A percentile compares a stretch with the other conserved stretches of the same genome.
Evolutionary conservation across 257 asterid species (phyloP).

Genomic region (Apocynum venetum): DNA sequence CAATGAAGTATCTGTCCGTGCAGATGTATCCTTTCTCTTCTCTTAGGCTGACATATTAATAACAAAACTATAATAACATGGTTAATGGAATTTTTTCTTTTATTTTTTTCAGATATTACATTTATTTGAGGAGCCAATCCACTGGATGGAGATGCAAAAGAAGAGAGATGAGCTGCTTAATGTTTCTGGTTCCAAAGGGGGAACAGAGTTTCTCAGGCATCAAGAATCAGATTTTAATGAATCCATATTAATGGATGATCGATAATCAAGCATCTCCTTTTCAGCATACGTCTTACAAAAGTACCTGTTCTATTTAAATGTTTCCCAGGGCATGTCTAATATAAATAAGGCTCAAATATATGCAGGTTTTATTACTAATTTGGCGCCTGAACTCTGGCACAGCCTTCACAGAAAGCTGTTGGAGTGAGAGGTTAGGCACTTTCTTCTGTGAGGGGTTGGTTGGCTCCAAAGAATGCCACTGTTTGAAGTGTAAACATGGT

Average conservation of each 20-base stretch:
- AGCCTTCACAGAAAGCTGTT: too few species aligned
- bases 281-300: not conserved
- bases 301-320: not conserved
- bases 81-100: slow-evolving; percentile 1
- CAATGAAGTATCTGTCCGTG: not conserved
- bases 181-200: slow-evolving; percentile 26
- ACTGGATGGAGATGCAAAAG: slow-evolving; percentile 43
- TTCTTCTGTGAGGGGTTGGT: not conserved
- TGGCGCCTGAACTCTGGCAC: not conserved
- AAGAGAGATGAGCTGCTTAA: slow-evolving; percentile 39
- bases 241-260: slow-evolving; percentile 25
- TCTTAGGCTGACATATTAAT: not conserved
- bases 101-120: slow-evolving; percentile 46
- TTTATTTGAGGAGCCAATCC: slow-evolving; percentile 48
- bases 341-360: not conserved
- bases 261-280: not conserved
- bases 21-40: not conserved
- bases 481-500: not conserved
- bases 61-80: not conserved
- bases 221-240: slow-evolving; percentile 27
- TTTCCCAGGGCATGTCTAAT: not conserved
- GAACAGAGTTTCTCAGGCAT: slow-evolving; percentile 20
- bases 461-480: not conserved
- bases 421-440: too few species aligned
- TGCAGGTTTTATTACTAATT: not conserved